Evolutionary conservation across 352 stramenopile genomes (phyloP).

Genomic region (Phytopythium helicoides): DNA sequence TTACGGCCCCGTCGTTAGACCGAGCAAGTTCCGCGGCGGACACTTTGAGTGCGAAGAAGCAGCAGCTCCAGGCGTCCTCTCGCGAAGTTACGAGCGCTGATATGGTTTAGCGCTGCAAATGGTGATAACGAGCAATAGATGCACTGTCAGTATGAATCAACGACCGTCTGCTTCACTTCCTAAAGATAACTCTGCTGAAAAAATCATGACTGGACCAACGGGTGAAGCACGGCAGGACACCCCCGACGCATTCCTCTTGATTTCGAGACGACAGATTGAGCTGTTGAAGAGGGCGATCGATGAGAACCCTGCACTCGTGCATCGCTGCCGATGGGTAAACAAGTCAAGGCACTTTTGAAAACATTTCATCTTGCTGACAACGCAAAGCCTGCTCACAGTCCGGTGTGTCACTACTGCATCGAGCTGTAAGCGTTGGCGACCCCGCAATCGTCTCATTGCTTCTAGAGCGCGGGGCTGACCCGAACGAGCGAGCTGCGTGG

Average conservation of each 20-base stretch:
- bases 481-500: constrained; percentile 64
- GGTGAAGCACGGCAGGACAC: background rate
- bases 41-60: background rate
- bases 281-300: constrained; percentile 32
- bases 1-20: constrained; percentile 17
- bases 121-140: constrained; percentile 5
- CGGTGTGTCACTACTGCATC: constrained; percentile 58
- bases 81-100: background rate
- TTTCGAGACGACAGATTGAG: constrained; percentile 35
- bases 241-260: constrained; percentile 55
- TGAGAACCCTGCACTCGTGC: constrained; percentile 28
- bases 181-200: too few relatives aligned
- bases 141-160: background rate
- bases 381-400: constrained; percentile 38
- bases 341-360: too few relatives aligned
- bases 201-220: background rate
- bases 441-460: constrained; percentile 43
- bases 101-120: constrained; percentile 4
- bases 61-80: constrained; percentile 4
- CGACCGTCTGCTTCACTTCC: too few relatives aligned
- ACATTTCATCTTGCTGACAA: background rate
- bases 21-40: background rate
- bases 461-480: constrained; percentile 39
- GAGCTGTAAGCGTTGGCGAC: constrained; percentile 47
- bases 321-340: constrained; percentile 59